phyloP scores from a whole-genome alignment of 2,329 filamentous ascomycete genomes.

The Pyrenophora teres region DNA sequence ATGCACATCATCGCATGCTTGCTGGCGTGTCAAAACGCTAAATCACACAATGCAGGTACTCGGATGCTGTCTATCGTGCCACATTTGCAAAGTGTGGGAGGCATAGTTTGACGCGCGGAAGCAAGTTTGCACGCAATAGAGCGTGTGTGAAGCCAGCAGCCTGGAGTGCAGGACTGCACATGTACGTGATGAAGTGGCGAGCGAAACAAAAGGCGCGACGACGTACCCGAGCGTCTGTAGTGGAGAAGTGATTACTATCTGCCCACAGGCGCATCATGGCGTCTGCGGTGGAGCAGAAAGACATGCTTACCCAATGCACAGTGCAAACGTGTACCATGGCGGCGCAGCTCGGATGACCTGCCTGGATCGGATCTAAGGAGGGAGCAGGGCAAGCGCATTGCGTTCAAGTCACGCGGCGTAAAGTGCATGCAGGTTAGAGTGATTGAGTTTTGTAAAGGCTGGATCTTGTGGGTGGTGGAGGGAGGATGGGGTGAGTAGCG shows the following conservation, averaged over 20 bases:
- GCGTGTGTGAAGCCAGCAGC: slow-evolving; percentile 1
- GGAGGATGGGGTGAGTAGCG: not conserved
- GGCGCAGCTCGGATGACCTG: slow-evolving; percentile 12
- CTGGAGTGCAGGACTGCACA: not conserved
- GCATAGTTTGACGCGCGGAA: not conserved
- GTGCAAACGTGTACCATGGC: slow-evolving; percentile 3
- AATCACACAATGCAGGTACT: slow-evolving; percentile 2
- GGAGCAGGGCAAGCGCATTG: slow-evolving; percentile 8
- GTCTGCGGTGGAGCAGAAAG: not conserved
- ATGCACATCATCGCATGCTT: not conserved
- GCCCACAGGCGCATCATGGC: too few species aligned
- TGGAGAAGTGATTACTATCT: not conserved
- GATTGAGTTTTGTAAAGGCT: slow-evolving; percentile 1
- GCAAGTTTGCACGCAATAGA: slow-evolving; percentile 7
- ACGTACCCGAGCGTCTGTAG: slow-evolving; percentile 3
- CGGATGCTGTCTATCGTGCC: not conserved
- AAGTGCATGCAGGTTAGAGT: slow-evolving; percentile 9
- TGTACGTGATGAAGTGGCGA: not conserved
- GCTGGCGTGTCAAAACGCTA: not conserved
- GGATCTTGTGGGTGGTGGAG: not conserved
- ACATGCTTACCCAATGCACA: not conserved
- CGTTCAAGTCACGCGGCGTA: slow-evolving; percentile 10
- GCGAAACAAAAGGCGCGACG: slow-evolving; percentile 3
- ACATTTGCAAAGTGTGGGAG: not conserved
- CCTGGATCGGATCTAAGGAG: slow-evolving; percentile 12